phyloP scores from a whole-genome alignment of 2,329 filamentous ascomycete species.

The Paraphaeosphaeria sporulosa region DNA sequence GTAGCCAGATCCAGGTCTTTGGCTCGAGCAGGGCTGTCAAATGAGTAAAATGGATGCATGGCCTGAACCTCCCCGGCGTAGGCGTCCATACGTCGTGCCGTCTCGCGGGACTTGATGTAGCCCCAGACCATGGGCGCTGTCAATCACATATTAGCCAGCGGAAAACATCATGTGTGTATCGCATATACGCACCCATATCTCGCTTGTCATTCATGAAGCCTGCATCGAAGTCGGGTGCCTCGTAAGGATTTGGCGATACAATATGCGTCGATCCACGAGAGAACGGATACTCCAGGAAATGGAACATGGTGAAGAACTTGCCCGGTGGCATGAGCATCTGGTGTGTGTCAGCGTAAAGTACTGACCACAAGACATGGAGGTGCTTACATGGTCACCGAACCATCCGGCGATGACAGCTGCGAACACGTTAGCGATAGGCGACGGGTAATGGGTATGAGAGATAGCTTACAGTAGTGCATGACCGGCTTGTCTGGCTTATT shows the following conservation, averaged over 20 bases:
- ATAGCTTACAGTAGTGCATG: constrained; percentile 72
- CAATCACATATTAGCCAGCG: background rate
- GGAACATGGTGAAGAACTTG: constrained; percentile 86
- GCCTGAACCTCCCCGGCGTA: constrained; percentile 74
- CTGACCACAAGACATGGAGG: constrained; percentile 26
- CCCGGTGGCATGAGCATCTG: constrained; percentile 70
- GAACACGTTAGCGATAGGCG: background rate
- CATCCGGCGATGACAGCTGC: constrained; percentile 66
- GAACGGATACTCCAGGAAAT: constrained; percentile 81
- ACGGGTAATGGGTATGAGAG: background rate
- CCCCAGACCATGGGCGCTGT: constrained; percentile 76
- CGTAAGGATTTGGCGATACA: constrained; percentile 75
- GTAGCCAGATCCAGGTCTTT: constrained; percentile 77
- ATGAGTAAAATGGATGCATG: constrained; percentile 76
- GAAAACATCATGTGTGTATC: no score
- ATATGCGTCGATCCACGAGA: constrained; percentile 76
- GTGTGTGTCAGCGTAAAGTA: constrained; percentile 30
- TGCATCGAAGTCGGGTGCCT: constrained; percentile 77
- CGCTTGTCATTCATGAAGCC: constrained; percentile 87
- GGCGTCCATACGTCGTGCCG: constrained; percentile 77
- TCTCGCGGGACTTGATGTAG: constrained; percentile 84
- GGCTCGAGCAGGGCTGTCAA: constrained; percentile 72
- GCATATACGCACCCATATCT: constrained; percentile 65
- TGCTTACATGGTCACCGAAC: constrained; percentile 56
- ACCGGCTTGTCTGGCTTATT: constrained; percentile 86